A percentile compares a stretch with the other conserved stretches of the same genome.
Evolutionary conservation across 768 basidiomycete species (phyloP).

Genomic region (Dendrothele bispora): DNA sequence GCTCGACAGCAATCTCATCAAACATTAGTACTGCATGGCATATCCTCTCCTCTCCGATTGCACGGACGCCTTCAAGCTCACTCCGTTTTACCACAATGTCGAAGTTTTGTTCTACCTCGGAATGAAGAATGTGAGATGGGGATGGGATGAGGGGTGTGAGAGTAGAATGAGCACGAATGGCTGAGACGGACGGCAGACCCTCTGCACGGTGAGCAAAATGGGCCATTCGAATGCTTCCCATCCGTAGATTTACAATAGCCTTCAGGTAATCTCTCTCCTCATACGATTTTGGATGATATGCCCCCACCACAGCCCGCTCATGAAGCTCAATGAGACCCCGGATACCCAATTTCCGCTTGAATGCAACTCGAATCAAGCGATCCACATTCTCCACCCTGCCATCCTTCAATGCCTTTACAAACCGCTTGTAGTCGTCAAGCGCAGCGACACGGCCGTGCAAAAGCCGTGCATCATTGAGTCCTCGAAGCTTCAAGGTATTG

Average conservation of each 20-base stretch:
- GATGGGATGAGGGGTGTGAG: not conserved
- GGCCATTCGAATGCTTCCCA: not conserved
- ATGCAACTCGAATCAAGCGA: not conserved
- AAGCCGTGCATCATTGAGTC: not conserved
- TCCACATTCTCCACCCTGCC: not conserved
- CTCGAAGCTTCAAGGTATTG: not conserved
- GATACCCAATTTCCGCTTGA: not conserved
- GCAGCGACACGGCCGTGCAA: not conserved
- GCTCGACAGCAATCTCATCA: not conserved
- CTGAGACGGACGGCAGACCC: not conserved
- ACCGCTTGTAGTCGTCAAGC: no score
- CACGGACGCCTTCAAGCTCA: not conserved
- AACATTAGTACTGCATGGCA: not conserved
- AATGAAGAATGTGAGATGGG: not conserved
- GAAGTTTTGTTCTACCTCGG: not conserved
- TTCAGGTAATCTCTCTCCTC: not conserved
- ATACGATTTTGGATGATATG: not conserved
- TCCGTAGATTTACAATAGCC: not conserved
- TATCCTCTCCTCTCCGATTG: not conserved
- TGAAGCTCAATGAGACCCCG: not conserved
- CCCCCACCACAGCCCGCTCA: not conserved
- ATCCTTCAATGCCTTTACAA: not conserved
- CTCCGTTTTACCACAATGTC: not conserved
- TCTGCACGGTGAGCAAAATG: not conserved
- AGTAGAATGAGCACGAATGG: not conserved